Evolutionary conservation across 768 basidiomycete species (phyloP), one percentile per base, ranked within the genome.

Genomic region (Auricularia heimuer): DNA sequence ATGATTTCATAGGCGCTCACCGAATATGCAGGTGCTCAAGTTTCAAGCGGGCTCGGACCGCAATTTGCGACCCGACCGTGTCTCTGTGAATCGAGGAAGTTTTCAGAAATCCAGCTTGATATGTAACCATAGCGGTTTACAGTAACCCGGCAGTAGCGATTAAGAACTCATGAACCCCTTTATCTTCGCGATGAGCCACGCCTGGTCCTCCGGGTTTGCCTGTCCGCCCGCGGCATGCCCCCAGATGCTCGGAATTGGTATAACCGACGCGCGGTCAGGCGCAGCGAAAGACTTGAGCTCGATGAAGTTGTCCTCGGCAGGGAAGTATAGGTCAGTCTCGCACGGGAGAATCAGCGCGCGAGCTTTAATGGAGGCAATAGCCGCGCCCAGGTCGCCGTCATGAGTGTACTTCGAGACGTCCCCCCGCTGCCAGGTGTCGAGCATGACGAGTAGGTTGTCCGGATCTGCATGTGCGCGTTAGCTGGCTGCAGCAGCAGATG

Each of bases 241-340:
- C 45, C 54, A 64, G 8, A 64, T 54, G 35, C 63, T 64, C 10
- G 54, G 47, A 1, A 64, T 64, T 3, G 63, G 63, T 29, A 35
- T 54, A 16, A 54, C 51, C 11, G 34, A 54, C 29, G 47, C 63
- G 21, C 51, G 51, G 8, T 54, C 63, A 3, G 45, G 45, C 7
- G 29, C 54, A n/a, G 37, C 51, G 39, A 64, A 36, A 2, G 63
- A 64, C 33, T 33, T 47, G 47, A 64, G 36, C 51, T 64, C 63
- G 33, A 34, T n/a, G n/a, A 54, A 47, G 18, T 54, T 54, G 47
- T 51, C 47, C 47, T 51, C 47, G 18, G 47, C 11, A 4, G 63
- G 62, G 45, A 66, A 66, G 54, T 66, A 66, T n/a, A 63, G 56
- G 54, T 66, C 65, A 4, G 65, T 66, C 39, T 47, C 64, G 54